These are phyloP conservation scores for Panicum virgatum DNA, from an alignment of 202 grass and related monocot genomes.

Conservation along the genomic window DNA sequence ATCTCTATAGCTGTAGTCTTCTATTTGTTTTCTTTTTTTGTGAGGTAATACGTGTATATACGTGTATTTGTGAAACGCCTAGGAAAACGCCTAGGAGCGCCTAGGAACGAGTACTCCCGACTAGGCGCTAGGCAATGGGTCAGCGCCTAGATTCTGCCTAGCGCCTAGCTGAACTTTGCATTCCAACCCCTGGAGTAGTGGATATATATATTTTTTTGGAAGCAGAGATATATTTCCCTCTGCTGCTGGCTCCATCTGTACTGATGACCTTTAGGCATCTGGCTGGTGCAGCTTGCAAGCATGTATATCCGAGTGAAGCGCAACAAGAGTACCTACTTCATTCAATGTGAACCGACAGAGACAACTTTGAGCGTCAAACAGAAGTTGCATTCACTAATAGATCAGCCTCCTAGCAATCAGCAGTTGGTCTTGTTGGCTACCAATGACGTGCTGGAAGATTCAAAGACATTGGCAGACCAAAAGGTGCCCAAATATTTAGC, in stretches of 20 bases:
- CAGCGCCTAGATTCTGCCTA: too few relatives aligned
- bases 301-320: conserved; percentile 93
- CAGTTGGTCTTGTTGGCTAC: conserved; percentile 54
- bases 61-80: too few relatives aligned
- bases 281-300: conserved; percentile 44
- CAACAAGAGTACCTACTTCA: conserved; percentile 75
- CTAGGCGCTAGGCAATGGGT: too few relatives aligned
- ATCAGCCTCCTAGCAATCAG: conserved; percentile 53
- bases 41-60: too few relatives aligned
- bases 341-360: conserved; percentile 75
- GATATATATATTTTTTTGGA: background rate
- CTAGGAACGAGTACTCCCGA: too few relatives aligned
- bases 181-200: background rate
- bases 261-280: conserved; percentile 12
- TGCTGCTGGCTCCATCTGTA: conserved; percentile 15
- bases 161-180: too few relatives aligned
- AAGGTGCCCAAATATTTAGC: conserved; percentile 41
- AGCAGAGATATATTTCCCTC: background rate
- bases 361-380: conserved; percentile 70
- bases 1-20: too few relatives aligned
- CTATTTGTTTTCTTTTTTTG: too few relatives aligned
- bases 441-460: conserved; percentile 59
- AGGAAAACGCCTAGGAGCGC: too few relatives aligned
- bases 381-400: conserved; percentile 61
- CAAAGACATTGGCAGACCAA: conserved; percentile 38